Evolutionary conservation across 1,139 yeast species (phyloP).

Genomic region (Zygoascus sp.): DNA sequence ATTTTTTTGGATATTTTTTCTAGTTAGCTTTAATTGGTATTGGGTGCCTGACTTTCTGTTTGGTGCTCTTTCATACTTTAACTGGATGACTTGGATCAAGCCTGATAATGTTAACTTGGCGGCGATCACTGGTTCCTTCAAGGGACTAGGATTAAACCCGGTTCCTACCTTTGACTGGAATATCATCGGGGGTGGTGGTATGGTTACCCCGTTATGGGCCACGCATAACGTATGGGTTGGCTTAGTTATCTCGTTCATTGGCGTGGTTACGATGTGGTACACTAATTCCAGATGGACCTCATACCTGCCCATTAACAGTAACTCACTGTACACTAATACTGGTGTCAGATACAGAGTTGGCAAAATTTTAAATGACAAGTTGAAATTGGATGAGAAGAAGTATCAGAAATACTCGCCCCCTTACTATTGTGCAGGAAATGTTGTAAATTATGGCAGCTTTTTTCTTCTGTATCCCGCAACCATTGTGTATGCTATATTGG

Average conservation of each 20-base stretch:
- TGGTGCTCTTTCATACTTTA: slow-evolving; percentile 48
- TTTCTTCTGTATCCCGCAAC: slow-evolving; percentile 57
- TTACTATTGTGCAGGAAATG: slow-evolving; percentile 53
- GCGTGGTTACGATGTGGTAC: slow-evolving; percentile 45
- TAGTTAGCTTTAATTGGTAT: slow-evolving; percentile 44
- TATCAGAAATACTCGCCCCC: slow-evolving; percentile 45
- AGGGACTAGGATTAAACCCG: slow-evolving; percentile 55
- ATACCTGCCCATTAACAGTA: slow-evolving; percentile 50
- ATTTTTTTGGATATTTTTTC: slow-evolving; percentile 42
- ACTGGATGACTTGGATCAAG: slow-evolving; percentile 62
- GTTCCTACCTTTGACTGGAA: slow-evolving; percentile 49
- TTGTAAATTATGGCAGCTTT: slow-evolving; percentile 53
- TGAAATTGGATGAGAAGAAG: slow-evolving; percentile 33
- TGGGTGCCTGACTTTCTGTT: slow-evolving; percentile 57
- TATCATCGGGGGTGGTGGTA: slow-evolving; percentile 32
- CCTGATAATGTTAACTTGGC: slow-evolving; percentile 53
- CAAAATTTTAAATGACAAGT: slow-evolving; percentile 35
- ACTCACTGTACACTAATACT: slow-evolving; percentile 44
- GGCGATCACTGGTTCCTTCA: slow-evolving; percentile 50
- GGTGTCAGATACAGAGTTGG: slow-evolving; percentile 44
- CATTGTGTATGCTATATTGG: slow-evolving; percentile 42
- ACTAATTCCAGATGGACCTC: slow-evolving; percentile 49
- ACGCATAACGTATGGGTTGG: slow-evolving; percentile 42
- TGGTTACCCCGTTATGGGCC: slow-evolving; percentile 43
- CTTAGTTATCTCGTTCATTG: slow-evolving; percentile 39